Percentiles rank a stretch among this genome's conserved stretches.
These are phyloP conservation scores for Nepenthes gracilis DNA, from an alignment of 148 eudicot species.

Conservation along the genomic window DNA sequence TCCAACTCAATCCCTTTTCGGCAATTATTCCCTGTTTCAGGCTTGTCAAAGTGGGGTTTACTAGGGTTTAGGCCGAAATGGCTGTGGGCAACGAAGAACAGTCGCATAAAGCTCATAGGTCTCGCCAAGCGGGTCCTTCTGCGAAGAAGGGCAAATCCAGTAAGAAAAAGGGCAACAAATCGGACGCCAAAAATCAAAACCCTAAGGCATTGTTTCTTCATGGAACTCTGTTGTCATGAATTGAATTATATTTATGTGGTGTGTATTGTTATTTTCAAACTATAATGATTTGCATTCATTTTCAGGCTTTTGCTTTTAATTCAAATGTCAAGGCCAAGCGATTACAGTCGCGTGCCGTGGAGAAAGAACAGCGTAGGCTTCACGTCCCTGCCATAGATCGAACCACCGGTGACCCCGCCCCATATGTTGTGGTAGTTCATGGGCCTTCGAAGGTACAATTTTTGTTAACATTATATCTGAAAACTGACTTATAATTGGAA, in stretches of 20 bases:
- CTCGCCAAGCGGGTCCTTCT: constrained; percentile 52
- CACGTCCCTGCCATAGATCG: constrained; percentile 76
- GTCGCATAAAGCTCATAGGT: constrained; percentile 50
- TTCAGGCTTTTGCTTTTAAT: constrained; percentile 69
- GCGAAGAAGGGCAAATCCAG: constrained; percentile 32
- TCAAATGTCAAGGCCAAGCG: constrained; percentile 75
- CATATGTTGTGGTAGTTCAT: constrained; percentile 79
- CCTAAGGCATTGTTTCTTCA: constrained; percentile 47
- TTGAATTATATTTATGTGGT: not conserved
- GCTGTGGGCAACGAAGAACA: constrained; percentile 25
- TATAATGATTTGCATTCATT: not conserved
- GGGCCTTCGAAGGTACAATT: constrained; percentile 57
- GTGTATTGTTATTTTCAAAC: not conserved
- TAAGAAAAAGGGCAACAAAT: constrained; percentile 23
- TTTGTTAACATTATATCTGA: not conserved
- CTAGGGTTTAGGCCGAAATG: constrained; percentile 20
- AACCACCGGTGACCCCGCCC: constrained; percentile 63
- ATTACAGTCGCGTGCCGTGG: constrained; percentile 50
- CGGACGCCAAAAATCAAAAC: constrained; percentile 34
- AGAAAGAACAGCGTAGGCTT: constrained; percentile 85
- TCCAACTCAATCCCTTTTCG: too few species aligned
- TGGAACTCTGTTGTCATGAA: not conserved
- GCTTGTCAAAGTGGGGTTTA: not conserved
- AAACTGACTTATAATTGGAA: not conserved
- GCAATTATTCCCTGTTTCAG: too few species aligned